Percentiles rank a stretch among this genome's conserved stretches.
phyloP scores from a whole-genome alignment of 2,329 filamentous ascomycete species.

The Pseudogymnoascus sp. region DNA sequence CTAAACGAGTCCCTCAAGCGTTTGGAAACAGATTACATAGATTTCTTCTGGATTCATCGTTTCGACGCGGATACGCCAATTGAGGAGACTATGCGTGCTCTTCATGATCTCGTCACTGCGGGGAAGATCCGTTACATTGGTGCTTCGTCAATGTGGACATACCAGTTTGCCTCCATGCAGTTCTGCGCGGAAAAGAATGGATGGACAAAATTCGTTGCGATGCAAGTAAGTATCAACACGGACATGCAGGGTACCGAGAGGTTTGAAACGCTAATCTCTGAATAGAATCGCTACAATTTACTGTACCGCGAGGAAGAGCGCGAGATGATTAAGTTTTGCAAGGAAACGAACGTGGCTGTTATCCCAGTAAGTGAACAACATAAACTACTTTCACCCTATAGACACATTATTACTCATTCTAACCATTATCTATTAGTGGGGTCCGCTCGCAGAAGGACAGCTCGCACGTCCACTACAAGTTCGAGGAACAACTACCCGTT shows the following conservation, averaged over 20 bases:
- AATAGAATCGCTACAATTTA: conserved; percentile 45
- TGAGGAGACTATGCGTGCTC: conserved; percentile 54
- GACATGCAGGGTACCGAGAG: neutral
- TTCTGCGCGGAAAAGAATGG: conserved; percentile 42
- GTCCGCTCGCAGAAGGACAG: conserved; percentile 28
- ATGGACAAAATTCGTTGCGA: conserved; percentile 49
- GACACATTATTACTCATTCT: neutral
- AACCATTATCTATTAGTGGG: conserved; percentile 21
- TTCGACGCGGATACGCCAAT: conserved; percentile 42
- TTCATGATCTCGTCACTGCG: conserved; percentile 50
- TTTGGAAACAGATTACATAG: conserved; percentile 49
- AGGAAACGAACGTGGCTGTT: conserved; percentile 35
- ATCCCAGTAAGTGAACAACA: conserved; percentile 25
- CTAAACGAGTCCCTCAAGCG: conserved; percentile 51
- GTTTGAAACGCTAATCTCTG: neutral
- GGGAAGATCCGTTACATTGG: conserved; percentile 52
- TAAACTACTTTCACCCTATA: conserved; percentile 4
- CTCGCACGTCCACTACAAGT: conserved; percentile 25
- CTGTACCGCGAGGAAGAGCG: conserved; percentile 50
- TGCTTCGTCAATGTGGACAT: conserved; percentile 40
- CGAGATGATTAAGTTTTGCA: conserved; percentile 37
- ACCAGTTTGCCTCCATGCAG: conserved; percentile 43
- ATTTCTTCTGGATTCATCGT: conserved; percentile 53
- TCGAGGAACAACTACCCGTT: conserved; percentile 19
- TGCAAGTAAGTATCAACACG: conserved; percentile 26